Base-by-base conservation (phyloP, 768 basidiomycete species). In the Rhizopogon salebrosus region DNA sequence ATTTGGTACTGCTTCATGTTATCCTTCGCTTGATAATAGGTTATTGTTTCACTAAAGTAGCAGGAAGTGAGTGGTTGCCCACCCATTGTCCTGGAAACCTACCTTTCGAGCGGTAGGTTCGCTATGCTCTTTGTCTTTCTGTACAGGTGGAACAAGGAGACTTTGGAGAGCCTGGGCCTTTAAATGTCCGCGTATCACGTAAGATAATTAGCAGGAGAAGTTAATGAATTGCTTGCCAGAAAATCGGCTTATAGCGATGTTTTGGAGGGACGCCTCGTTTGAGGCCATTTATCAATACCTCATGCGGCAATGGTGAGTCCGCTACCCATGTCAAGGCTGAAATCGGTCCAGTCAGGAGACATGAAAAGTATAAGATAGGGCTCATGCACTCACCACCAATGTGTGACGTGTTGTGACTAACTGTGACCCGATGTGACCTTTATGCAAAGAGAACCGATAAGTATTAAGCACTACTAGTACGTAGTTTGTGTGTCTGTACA, bases 231-330 rank as follows among this genome's bases (percentile, higher is more conserved):
- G 51, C 55, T n/a, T 52, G 86, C 90, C 84, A 80, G 37, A 79
- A 83, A 64, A 84, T 85, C 6, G 77, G 69, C 29, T 76, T 76
- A 56, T 79, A 73, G 23, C 86, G 76, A 60, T 89, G 80, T 62
- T 88, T 91, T 0, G 85, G 80, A 10, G 87, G 72, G 1, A 88
- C 82, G 2, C 91, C 91, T 41, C 91, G 83, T 60, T 80, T 85
- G n/a, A 84, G 70, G 2, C 92, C 91, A 55, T 89, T 89, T 57
- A 89, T 88, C 41, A 92, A 62, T 20, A 90, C 76, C 62, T 95
- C 89, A 26, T 70, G 64, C 5, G 70, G 54, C n/a, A 60, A 57
- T 2, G 60, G 50, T 0, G 75, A 71, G 43, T 82, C 82, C 13
- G 83, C 78, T 2, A 81, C 69, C 84, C 85, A 94, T 51, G 80